Evolutionary conservation across 1,284 basidiomycete species (phyloP), one percentile per base, ranked within the genome.

Genomic region (Microbotryum silenes-acaulis): DNA sequence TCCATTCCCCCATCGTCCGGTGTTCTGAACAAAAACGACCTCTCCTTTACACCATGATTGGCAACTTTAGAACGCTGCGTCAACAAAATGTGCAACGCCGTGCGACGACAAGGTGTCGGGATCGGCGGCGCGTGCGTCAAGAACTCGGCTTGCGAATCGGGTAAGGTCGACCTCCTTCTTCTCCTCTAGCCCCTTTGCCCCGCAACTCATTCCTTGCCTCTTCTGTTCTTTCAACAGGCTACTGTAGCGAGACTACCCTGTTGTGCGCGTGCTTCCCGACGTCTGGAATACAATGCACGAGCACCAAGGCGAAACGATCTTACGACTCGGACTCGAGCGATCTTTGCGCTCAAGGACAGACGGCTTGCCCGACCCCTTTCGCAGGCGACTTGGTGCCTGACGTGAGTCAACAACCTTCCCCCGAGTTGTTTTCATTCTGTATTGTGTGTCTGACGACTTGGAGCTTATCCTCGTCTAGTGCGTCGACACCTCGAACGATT

Each of bases 401-500:
- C 14, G 37, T 42, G 37, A 42, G 37, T 31, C 8, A 31, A 31
- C 9, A 7, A 31, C 7, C 31, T 31, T 45, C 18, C 12, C 6
- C 10, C 51, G 48, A 2, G 16, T 37, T 23, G 6, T n/a, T 44
- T 2, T 6, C 16, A 16, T 9, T 45, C 10, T 3, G 25, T 4
- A 25, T 27, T 25, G 10, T 20, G 1, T 8, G 4, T 20, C 49
- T 59, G 49, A 55, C 45, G 29, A 31, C 52, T 16, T 23, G 4
- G 4, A 25, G 7, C 21, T 12, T 25, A 20, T 21, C 4, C 27
- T 12, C 46, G 7, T 10, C 9, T 54, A 78, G 70, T 78, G 77
- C 68, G 68, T 78, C 69, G 74, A 78, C 72, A 64, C 70, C 54
- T 57, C 66, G 48, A 71, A 69, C 51, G 75, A 77, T 67, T 72